Conservation (phyloP, 1,284 basidiomycete genomes). For the Salmacisia buchloeana region DNA sequence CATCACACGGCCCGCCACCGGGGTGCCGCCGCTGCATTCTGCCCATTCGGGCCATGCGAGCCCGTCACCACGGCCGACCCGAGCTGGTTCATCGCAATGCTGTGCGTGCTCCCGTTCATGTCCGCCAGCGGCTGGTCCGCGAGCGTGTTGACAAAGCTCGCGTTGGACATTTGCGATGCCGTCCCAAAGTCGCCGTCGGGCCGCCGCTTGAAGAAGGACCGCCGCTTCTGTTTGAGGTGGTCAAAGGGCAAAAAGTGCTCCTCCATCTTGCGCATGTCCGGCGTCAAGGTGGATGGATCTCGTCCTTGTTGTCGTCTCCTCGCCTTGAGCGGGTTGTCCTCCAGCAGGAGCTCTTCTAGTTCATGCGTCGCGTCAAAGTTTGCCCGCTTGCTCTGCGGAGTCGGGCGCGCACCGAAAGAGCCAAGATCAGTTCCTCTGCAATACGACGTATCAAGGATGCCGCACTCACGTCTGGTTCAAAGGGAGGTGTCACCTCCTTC, state of each 20-base stretch:
- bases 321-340: slow-evolving; percentile 95
- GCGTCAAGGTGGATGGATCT: slow-evolving; percentile 73
- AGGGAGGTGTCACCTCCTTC: slow-evolving; percentile 76
- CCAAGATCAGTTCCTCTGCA: background rate
- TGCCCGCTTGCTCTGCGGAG: slow-evolving; percentile 76
- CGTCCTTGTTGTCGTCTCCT: slow-evolving; percentile 83
- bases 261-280: slow-evolving; percentile 94
- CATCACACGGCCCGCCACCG: too few species aligned
- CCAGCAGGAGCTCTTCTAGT: slow-evolving; percentile 85
- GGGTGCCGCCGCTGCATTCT: too few species aligned
- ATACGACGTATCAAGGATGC: slow-evolving; percentile 9
- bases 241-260: slow-evolving; percentile 61
- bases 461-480: slow-evolving; percentile 77
- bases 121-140: slow-evolving; percentile 41
- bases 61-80: too few species aligned
- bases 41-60: too few species aligned
- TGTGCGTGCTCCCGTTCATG: slow-evolving; percentile 11
- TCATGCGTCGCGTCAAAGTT: slow-evolving; percentile 99
- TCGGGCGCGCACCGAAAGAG: background rate
- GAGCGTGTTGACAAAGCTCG: slow-evolving; percentile 24
- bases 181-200: slow-evolving; percentile 16
- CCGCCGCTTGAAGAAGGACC: slow-evolving; percentile 29
- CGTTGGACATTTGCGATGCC: slow-evolving; percentile 24
- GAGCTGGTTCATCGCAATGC: background rate
- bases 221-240: slow-evolving; percentile 38